Percentiles rank a stretch among this genome's conserved stretches.
These are phyloP conservation scores for Penicillium sp. DNA, from an alignment of 2,329 filamentous ascomycete genomes.

Conservation along the genomic window DNA sequence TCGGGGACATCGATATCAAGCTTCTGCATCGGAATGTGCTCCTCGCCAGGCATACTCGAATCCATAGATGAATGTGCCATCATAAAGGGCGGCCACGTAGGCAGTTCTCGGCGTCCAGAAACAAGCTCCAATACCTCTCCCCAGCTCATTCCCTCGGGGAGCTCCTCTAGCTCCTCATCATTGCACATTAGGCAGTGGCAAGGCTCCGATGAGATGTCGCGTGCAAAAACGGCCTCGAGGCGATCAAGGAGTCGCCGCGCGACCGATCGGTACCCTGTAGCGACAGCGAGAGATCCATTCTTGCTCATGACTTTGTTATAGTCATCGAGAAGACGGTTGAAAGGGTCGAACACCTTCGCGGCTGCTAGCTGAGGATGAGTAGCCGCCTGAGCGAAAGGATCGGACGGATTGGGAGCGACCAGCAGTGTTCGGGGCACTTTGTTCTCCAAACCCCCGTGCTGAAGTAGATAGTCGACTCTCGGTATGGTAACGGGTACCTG, in stretches of 20 bases:
- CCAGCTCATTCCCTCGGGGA: conserved; percentile 70
- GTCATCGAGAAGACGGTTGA: conserved; percentile 77
- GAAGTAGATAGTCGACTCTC: conserved; percentile 84
- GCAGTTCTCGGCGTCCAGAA: conserved; percentile 79
- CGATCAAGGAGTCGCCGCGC: conserved; percentile 83
- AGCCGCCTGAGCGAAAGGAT: conserved; percentile 54
- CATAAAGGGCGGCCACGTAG: conserved; percentile 83
- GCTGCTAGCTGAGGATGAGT: conserved; percentile 64
- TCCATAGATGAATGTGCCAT: conserved; percentile 56
- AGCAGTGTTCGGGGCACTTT: conserved; percentile 70
- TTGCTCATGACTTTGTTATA: conserved; percentile 76
- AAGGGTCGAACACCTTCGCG: conserved; percentile 73
- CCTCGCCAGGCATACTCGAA: conserved; percentile 52
- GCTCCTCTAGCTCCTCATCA: conserved; percentile 55
- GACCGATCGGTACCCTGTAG: conserved; percentile 92
- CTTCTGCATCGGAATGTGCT: conserved; percentile 63
- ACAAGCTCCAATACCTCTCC: conserved; percentile 92
- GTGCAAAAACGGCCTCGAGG: conserved; percentile 87
- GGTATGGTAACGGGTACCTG: conserved; percentile 64
- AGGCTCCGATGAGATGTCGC: conserved; percentile 81
- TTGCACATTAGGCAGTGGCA: conserved; percentile 84
- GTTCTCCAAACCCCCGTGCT: conserved; percentile 74
- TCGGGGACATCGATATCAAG: conserved; percentile 92
- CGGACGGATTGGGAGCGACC: conserved; percentile 44
- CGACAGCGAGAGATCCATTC: conserved; percentile 86